phyloP scores from a whole-genome alignment of 768 basidiomycete genomes.

The Hygrophorus pudorinus region DNA sequence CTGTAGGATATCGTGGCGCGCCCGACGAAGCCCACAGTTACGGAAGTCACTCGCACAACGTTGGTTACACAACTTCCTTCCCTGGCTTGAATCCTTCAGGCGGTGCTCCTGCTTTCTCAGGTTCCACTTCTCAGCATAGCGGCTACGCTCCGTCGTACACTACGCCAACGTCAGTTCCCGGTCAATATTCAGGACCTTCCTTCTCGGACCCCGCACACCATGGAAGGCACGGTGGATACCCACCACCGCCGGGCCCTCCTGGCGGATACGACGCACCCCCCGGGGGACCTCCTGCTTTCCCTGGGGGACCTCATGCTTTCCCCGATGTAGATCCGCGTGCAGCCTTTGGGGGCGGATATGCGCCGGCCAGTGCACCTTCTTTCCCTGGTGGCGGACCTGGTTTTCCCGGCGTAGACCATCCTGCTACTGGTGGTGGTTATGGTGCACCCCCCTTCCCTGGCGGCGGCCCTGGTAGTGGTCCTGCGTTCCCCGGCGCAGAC shows the following conservation, averaged over 20 bases:
- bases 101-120: constrained; percentile 21
- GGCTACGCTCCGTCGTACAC: constrained; percentile 1
- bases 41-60: not conserved
- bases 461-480: no score
- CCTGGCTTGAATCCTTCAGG: constrained; percentile 5
- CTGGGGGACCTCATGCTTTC: constrained; percentile 23
- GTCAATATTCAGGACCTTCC: not conserved
- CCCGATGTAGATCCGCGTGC: constrained; percentile 25
- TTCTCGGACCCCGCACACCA: not conserved
- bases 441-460: no score
- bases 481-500: no score
- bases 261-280: constrained; percentile 8
- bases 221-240: not conserved
- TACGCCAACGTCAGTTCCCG: not conserved
- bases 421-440: no score
- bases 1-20: no score
- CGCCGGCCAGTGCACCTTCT: no score
- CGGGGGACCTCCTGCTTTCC: constrained; percentile 7
- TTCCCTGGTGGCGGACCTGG: no score
- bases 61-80: constrained; percentile 3
- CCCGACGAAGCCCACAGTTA: no score
- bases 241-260: constrained; percentile 10
- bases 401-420: no score
- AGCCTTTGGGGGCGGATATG: no score
- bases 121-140: constrained; percentile 7